Evolutionary conservation across 208 protist genomes (phyloP).

Genomic region (Wallacemonas collosoma): DNA sequence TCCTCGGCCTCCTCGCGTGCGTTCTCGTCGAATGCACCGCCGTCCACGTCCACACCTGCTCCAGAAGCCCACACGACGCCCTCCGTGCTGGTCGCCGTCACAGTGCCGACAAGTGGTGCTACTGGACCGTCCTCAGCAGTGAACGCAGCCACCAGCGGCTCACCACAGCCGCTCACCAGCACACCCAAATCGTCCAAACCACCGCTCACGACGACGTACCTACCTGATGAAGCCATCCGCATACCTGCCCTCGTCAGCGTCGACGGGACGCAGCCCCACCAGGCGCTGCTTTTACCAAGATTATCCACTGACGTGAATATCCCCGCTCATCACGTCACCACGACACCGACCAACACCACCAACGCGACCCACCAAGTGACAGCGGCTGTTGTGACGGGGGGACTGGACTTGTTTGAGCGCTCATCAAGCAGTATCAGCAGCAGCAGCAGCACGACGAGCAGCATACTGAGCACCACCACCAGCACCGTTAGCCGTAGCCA

Average conservation of each 20-base stretch:
- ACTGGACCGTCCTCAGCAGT: neutral
- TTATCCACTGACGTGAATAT: neutral
- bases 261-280: neutral
- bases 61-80: neutral
- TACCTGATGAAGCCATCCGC: conserved; percentile 7
- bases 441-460: conserved; percentile 4
- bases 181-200: neutral
- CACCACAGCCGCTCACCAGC: neutral
- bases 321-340: neutral
- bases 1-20: neutral
- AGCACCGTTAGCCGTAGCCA: neutral
- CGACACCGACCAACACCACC: neutral
- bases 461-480: conserved; percentile 5
- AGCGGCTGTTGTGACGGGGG: neutral
- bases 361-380: neutral
- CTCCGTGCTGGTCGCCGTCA: neutral
- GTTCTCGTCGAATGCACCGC: neutral
- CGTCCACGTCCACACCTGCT: neutral
- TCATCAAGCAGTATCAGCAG: neutral
- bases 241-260: conserved; percentile 4
- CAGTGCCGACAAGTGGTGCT: neutral
- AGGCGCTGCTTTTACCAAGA: neutral
- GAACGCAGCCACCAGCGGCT: neutral
- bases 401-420: neutral
- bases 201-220: neutral